These are phyloP conservation scores for Linnemannia zychae DNA, from an alignment of 192 early-diverging fungal genomes.

Conservation along the genomic window DNA sequence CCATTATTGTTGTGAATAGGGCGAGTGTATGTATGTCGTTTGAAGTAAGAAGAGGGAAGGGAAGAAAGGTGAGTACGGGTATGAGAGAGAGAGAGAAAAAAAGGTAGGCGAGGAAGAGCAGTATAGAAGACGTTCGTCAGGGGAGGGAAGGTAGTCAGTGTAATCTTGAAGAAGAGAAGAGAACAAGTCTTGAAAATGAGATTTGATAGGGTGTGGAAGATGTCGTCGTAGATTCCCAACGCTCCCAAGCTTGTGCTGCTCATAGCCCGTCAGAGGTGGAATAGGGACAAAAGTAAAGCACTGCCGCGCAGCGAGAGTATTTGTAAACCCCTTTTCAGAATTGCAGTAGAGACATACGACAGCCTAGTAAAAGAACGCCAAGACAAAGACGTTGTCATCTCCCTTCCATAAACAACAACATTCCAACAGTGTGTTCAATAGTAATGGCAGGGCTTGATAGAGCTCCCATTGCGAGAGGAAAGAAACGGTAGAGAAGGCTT, in stretches of 20 bases:
- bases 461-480: too few relatives aligned
- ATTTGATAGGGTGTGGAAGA: too few relatives aligned
- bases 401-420: too few relatives aligned
- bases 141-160: background rate
- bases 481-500: background rate
- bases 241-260: background rate
- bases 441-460: too few relatives aligned
- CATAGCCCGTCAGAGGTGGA: background rate
- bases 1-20: slow-evolving; percentile 14
- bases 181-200: background rate
- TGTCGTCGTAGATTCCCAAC: background rate
- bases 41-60: too few relatives aligned
- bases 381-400: too few relatives aligned
- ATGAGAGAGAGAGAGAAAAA: too few relatives aligned
- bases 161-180: background rate
- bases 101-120: background rate
- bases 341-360: background rate
- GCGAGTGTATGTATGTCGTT: background rate
- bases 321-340: background rate
- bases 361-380: too few relatives aligned
- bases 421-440: too few relatives aligned
- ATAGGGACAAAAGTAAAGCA: background rate
- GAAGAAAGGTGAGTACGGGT: too few relatives aligned
- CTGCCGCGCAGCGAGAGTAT: background rate
- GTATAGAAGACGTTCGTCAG: background rate